Evolutionary conservation across 345 rosid genomes (phyloP).

Genomic region (Gossypium turneri): DNA sequence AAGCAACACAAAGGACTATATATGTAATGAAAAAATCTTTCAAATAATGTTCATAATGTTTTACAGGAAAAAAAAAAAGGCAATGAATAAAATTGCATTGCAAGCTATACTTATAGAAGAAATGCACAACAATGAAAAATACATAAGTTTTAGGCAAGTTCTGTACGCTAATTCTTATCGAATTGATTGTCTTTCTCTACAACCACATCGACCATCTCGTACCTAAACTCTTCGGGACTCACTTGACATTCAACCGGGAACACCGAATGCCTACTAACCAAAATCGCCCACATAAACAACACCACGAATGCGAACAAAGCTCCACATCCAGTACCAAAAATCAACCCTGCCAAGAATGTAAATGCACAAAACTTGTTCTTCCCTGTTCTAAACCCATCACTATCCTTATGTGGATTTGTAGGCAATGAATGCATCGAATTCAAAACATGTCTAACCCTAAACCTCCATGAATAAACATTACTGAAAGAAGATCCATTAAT

Average conservation of each 20-base stretch:
- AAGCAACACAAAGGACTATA: background rate
- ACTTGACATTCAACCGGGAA: slow-evolving; percentile 20
- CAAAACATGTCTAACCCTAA: slow-evolving; percentile 30
- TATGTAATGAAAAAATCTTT: no score
- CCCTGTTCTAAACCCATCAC: slow-evolving; percentile 13
- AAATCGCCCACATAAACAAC: slow-evolving; percentile 34
- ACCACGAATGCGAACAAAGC: slow-evolving; percentile 37
- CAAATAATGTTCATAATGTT: no score
- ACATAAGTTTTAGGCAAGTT: background rate
- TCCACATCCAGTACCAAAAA: slow-evolving; percentile 41
- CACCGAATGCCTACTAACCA: slow-evolving; percentile 26
- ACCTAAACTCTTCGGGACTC: slow-evolving; percentile 32
- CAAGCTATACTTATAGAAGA: background rate
- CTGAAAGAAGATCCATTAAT: slow-evolving; percentile 18
- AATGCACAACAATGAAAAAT: background rate
- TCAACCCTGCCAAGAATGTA: slow-evolving; percentile 40
- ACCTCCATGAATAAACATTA: slow-evolving; percentile 46
- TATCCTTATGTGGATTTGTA: slow-evolving; percentile 27
- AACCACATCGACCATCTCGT: slow-evolving; percentile 37
- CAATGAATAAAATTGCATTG: background rate
- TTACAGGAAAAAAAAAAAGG: background rate
- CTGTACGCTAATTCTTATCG: slow-evolving; percentile 13
- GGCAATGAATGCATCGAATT: slow-evolving; percentile 51
- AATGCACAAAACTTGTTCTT: slow-evolving; percentile 27
- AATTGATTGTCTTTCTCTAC: slow-evolving; percentile 25